These are phyloP conservation scores for Hypsizygus marmoreus DNA, from an alignment of 768 basidiomycete genomes.

Conservation along the genomic window DNA sequence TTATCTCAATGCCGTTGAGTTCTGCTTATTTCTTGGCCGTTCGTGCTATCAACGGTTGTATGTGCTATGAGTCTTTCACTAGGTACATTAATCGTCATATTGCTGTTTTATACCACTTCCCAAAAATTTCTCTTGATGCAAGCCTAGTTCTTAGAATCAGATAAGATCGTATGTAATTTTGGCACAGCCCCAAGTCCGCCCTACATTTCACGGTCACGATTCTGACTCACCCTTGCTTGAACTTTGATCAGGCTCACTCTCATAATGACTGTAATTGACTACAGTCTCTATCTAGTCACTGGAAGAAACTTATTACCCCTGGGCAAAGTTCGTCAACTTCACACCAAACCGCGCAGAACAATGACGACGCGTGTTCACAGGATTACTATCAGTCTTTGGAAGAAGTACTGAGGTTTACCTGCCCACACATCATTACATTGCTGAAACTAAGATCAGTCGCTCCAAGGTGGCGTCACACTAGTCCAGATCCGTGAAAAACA, in stretches of 20 bases:
- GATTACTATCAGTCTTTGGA: slow-evolving; percentile 73
- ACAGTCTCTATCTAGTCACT: slow-evolving; percentile 86
- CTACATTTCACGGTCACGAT: too few relatives aligned
- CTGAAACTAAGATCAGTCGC: slow-evolving; percentile 49
- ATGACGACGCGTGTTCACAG: slow-evolving; percentile 32
- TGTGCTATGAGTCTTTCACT: too few relatives aligned
- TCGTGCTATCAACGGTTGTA: too few relatives aligned
- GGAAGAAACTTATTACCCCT: slow-evolving; percentile 75
- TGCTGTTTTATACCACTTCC: too few relatives aligned
- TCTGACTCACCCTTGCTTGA: background rate
- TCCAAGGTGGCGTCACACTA: slow-evolving; percentile 85
- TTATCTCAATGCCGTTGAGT: too few relatives aligned
- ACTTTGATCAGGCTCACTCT: too few relatives aligned
- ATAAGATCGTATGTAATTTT: too few relatives aligned
- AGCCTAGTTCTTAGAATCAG: too few relatives aligned
- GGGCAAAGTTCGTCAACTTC: slow-evolving; percentile 56
- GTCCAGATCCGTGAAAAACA: slow-evolving; percentile 91
- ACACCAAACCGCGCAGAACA: background rate
- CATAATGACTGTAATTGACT: slow-evolving; percentile 44
- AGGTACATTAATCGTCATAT: too few relatives aligned
- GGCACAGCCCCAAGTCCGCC: too few relatives aligned
- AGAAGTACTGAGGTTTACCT: slow-evolving; percentile 47
- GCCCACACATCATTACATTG: background rate
- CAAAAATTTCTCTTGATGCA: too few relatives aligned
- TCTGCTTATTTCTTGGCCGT: too few relatives aligned